Evolutionary conservation across 768 basidiomycete genomes (phyloP).

Genomic region (Asterophora lycoperdoides): DNA sequence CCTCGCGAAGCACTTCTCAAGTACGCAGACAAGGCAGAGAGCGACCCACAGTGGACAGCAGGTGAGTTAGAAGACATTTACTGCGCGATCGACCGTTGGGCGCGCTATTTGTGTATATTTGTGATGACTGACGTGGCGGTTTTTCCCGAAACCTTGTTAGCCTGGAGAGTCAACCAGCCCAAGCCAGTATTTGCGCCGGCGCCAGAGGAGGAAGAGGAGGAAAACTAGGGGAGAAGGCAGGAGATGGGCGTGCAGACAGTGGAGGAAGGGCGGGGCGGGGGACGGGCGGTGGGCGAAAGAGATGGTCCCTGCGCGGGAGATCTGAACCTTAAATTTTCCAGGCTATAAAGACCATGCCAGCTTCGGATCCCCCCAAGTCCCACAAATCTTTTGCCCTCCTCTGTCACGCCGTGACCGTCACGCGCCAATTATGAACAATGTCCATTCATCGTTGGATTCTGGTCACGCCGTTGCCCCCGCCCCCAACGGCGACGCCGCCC

Average conservation of each 20-base stretch:
- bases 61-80: slow-evolving; percentile 53
- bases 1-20: slow-evolving; percentile 95
- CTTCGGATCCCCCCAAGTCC: slow-evolving; percentile 67
- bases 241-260: slow-evolving; percentile 8
- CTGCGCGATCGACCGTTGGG: slow-evolving; percentile 24
- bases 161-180: slow-evolving; percentile 84
- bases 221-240: slow-evolving; percentile 32
- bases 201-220: slow-evolving; percentile 55
- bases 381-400: slow-evolving; percentile 64
- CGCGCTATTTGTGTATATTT: slow-evolving; percentile 39
- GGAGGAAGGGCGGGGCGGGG: slow-evolving; percentile 15
- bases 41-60: slow-evolving; percentile 79
- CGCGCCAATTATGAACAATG: slow-evolving; percentile 66
- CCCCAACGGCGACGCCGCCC: slow-evolving; percentile 32
- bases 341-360: slow-evolving; percentile 78
- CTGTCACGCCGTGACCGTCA: slow-evolving; percentile 73
- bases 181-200: slow-evolving; percentile 76
- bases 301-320: slow-evolving; percentile 74
- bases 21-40: slow-evolving; percentile 74
- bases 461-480: slow-evolving; percentile 28
- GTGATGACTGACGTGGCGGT: slow-evolving; percentile 64
- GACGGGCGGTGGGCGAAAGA: slow-evolving; percentile 28
- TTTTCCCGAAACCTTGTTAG: slow-evolving; percentile 56
- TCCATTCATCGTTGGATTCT: slow-evolving; percentile 30
- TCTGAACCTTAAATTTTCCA: slow-evolving; percentile 79